These are phyloP conservation scores for Flaveria linearis DNA, from an alignment of 129 eudicot species.

Conservation along the genomic window DNA sequence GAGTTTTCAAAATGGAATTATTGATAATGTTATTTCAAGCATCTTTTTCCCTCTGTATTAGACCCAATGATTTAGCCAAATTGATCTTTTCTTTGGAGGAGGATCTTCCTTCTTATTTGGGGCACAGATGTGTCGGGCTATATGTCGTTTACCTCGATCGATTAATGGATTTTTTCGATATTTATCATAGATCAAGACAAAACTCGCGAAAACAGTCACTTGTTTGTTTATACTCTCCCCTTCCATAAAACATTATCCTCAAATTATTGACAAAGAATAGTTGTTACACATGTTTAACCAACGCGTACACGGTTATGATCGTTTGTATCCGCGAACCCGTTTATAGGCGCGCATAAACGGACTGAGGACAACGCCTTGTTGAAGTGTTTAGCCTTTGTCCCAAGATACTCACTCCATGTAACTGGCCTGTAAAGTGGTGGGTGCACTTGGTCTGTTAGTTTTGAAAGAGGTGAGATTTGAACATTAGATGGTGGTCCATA, in stretches of 20 bases:
- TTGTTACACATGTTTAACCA: conserved; percentile 23
- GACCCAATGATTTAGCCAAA: conserved; percentile 37
- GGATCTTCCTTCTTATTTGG: conserved; percentile 60
- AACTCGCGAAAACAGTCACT: conserved; percentile 24
- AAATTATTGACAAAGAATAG: conserved; percentile 2
- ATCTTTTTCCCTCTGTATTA: conserved; percentile 34
- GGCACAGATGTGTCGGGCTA: conserved; percentile 44
- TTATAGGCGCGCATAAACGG: conserved; percentile 45
- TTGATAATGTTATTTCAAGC: conserved; percentile 33
- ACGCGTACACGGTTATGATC: conserved; percentile 51
- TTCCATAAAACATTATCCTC: conserved; percentile 29
- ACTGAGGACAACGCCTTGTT: conserved; percentile 73
- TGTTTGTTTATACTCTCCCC: conserved; percentile 21
- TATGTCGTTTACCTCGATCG: conserved; percentile 37
- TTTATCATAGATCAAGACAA: conserved; percentile 28
- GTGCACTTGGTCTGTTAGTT: conserved; percentile 54
- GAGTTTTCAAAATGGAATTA: conserved; percentile 28
- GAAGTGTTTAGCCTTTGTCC: conserved; percentile 70
- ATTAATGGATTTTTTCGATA: conserved; percentile 21
- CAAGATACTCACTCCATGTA: conserved; percentile 83
- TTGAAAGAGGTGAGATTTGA: conserved; percentile 58
- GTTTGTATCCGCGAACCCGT: conserved; percentile 49
- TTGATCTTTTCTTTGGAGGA: conserved; percentile 39
- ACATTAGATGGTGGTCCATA: conserved; percentile 69
- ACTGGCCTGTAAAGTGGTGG: conserved; percentile 71